Evolutionary conservation across 2,329 filamentous ascomycete species (phyloP), one percentile per base, ranked within the genome.

Genomic region (Penicillium nordicum): DNA sequence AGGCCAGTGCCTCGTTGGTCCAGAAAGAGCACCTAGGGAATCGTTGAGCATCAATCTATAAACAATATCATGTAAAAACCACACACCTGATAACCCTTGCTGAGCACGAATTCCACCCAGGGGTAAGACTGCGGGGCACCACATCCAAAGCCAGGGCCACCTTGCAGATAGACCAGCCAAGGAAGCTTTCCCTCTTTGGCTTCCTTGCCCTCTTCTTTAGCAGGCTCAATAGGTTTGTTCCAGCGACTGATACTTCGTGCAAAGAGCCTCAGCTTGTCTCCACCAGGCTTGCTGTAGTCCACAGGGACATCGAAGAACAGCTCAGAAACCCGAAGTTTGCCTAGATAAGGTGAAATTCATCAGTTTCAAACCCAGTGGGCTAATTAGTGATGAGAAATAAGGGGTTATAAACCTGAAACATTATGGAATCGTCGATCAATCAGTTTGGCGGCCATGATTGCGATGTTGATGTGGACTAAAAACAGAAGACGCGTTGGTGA

Each of bases 1-100:
- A 96, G 78, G 1, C 93, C 93, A 3, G 91, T 95, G 12, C 93
- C 93, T 49, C 93, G 85, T 72, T 96, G 92, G 72, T 97, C 93
- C n/a, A 97, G 82, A 61, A 88, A 87, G 2, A 97, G 82, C 44
- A 86, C 72, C 76, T 78, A 52, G 6, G 29, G 9, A 7, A 18
- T 25, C 23, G 29, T 30, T 49, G 8, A 47, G 21, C 3, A 25
- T 53, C 12, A 21, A 47, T 37, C 9, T 32, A 37, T 7, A 46
- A 10, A 2, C 3, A 9, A 5, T 23, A 41, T 5, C 14, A 11
- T 37, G 21, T n/a, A 12, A 25, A 5, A 27, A 29, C 2, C 9
- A 59, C 68, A 43, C 63, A 91, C 79, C 72, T 95, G 89, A 69
- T 96, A 97, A 16, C 92, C 92, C 60, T 87, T 87, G 57, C 87